Conservation (phyloP, 352 stramenopile species). For the Globisporangium acanthophoron region DNA sequence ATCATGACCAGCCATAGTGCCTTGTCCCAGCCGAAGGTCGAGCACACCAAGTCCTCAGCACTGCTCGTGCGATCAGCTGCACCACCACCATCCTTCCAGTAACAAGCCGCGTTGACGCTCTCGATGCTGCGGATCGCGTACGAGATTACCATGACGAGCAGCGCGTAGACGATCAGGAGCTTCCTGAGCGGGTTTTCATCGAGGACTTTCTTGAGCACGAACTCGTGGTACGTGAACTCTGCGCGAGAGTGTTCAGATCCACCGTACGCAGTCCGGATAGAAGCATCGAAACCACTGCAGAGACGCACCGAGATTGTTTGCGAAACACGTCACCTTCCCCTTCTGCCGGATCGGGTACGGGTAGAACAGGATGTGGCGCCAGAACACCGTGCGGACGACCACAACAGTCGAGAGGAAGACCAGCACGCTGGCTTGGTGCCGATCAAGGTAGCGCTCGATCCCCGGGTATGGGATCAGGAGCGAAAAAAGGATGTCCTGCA, state of each 20-base stretch:
- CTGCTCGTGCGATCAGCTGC: not conserved
- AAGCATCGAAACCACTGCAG: not conserved
- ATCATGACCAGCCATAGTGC: slow-evolving; percentile 43
- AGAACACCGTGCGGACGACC: slow-evolving; percentile 38
- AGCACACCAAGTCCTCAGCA: slow-evolving; percentile 24
- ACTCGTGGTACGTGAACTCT: slow-evolving; percentile 66
- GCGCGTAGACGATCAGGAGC: slow-evolving; percentile 18
- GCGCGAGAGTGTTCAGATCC: not conserved
- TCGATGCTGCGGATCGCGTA: slow-evolving; percentile 47
- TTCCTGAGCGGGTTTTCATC: slow-evolving; percentile 49
- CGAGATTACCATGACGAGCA: slow-evolving; percentile 23
- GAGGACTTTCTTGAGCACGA: slow-evolving; percentile 72
- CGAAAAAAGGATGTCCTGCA: slow-evolving; percentile 30
- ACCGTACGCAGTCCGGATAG: not conserved
- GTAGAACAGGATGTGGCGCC: slow-evolving; percentile 52
- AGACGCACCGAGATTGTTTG: slow-evolving; percentile 37
- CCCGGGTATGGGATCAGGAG: slow-evolving; percentile 47
- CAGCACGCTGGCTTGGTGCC: slow-evolving; percentile 16
- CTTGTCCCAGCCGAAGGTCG: slow-evolving; percentile 23
- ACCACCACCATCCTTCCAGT: slow-evolving; percentile 7
- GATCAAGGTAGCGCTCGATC: slow-evolving; percentile 24
- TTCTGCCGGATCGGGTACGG: slow-evolving; percentile 69
- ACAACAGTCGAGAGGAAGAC: slow-evolving; percentile 38
- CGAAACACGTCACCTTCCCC: slow-evolving; percentile 55
- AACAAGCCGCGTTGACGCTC: slow-evolving; percentile 38